phyloP scores from a whole-genome alignment of 2,329 filamentous ascomycete genomes.

The Cryphonectria nitschkei region DNA sequence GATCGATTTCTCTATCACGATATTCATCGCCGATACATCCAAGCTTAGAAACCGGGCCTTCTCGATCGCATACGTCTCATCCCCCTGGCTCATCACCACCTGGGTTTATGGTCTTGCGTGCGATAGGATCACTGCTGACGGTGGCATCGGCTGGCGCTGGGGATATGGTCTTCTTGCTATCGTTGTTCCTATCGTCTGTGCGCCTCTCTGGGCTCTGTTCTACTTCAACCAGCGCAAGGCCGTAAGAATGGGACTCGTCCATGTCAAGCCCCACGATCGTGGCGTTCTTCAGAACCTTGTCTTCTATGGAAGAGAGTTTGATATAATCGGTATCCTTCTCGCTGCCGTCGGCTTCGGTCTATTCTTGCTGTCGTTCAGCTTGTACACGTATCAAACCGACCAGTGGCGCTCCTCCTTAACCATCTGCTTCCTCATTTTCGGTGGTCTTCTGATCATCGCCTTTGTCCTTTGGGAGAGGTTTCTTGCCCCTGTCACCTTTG shows the following conservation, averaged over 20 bases:
- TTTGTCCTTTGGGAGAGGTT: neutral
- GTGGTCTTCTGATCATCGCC: neutral
- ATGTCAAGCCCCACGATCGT: neutral
- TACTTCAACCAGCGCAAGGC: neutral
- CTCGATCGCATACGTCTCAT: neutral
- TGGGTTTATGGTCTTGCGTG: neutral
- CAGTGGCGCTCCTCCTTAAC: neutral
- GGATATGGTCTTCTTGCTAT: neutral
- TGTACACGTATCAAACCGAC: neutral
- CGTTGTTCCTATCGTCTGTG: neutral
- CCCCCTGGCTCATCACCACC: neutral
- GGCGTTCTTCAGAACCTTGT: neutral
- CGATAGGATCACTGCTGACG: neutral
- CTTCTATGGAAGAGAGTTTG: neutral
- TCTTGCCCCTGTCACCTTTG: neutral
- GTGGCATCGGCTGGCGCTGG: neutral
- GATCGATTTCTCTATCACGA: neutral
- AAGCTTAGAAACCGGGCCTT: neutral
- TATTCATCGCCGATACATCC: neutral
- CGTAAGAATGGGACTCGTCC: neutral
- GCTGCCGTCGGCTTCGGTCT: neutral
- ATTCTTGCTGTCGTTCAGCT: neutral
- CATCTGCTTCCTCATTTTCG: neutral
- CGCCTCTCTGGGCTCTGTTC: neutral
- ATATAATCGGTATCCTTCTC: neutral